phyloP scores from a whole-genome alignment of 2,329 filamentous ascomycete genomes.

The Ascochyta lentis region DNA sequence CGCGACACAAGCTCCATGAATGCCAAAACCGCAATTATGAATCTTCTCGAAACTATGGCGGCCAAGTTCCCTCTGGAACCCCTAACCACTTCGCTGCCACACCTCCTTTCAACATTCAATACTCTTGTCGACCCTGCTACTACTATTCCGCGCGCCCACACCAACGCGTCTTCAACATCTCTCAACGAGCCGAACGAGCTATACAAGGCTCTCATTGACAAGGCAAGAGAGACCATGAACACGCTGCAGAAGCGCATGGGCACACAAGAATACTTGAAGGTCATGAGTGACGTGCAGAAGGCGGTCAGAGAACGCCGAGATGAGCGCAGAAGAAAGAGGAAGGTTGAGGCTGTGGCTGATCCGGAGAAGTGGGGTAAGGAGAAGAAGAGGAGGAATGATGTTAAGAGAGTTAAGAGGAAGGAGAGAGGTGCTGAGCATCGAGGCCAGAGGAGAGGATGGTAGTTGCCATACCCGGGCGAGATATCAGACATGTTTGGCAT shows the following conservation, averaged over 20 bases:
- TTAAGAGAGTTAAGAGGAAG: constrained; percentile 63
- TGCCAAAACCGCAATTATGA: constrained; percentile 77
- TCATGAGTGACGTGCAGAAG: constrained; percentile 75
- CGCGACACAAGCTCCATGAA: constrained; percentile 68
- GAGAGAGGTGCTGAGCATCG: constrained; percentile 77
- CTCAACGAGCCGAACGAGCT: constrained; percentile 53
- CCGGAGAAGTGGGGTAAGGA: constrained; percentile 78
- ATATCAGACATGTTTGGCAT: background rate
- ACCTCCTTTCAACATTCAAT: constrained; percentile 72
- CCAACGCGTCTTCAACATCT: constrained; percentile 67
- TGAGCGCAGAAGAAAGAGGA: constrained; percentile 80
- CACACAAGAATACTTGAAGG: constrained; percentile 76
- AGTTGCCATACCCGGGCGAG: background rate
- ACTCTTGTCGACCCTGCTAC: constrained; percentile 84
- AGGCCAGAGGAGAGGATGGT: constrained; percentile 74
- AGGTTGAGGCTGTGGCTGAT: constrained; percentile 82
- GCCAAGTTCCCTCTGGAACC: constrained; percentile 65
- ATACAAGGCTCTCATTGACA: constrained; percentile 74
- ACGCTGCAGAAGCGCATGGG: constrained; percentile 85
- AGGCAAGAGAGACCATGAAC: constrained; percentile 79
- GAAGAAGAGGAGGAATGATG: constrained; percentile 77
- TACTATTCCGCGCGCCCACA: constrained; percentile 69
- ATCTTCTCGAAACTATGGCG: constrained; percentile 74
- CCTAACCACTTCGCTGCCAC: constrained; percentile 68
- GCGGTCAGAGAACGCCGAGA: constrained; percentile 75